Percentiles rank a stretch among this genome's conserved stretches.
phyloP scores from a whole-genome alignment of 192 early-diverging fungal species.

The Coemansia sp. region DNA sequence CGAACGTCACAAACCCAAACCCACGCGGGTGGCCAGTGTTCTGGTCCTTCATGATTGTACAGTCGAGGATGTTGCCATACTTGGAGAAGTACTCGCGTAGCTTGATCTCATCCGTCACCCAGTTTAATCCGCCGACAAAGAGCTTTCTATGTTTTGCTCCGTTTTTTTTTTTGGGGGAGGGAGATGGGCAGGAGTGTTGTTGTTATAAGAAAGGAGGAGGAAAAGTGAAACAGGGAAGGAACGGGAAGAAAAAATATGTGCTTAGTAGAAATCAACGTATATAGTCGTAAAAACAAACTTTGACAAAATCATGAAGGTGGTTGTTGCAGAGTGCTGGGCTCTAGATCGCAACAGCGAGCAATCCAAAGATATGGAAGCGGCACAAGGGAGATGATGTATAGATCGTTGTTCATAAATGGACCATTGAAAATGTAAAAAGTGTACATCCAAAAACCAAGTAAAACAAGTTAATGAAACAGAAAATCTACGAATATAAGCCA shows the following conservation, averaged over 20 bases:
- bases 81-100: conserved; percentile 82
- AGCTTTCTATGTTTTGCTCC: conserved; percentile 63
- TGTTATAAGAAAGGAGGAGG: conserved; percentile 1
- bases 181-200: background rate
- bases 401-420: conserved; percentile 58
- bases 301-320: background rate
- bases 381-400: background rate
- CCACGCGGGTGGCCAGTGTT: conserved; percentile 85
- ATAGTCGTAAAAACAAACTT: conserved; percentile 33
- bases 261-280: conserved; percentile 56
- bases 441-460: conserved; percentile 10
- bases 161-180: background rate
- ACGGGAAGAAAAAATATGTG: conserved; percentile 66
- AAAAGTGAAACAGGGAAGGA: conserved; percentile 15
- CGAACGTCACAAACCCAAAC: conserved; percentile 95
- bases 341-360: conserved; percentile 24
- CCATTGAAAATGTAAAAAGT: conserved; percentile 9
- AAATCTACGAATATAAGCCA: background rate
- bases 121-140: conserved; percentile 87
- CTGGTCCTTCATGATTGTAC: conserved; percentile 82
- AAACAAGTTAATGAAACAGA: background rate
- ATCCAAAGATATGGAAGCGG: background rate
- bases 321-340: background rate
- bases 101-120: conserved; percentile 83
- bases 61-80: conserved; percentile 83